Evolutionary conservation across 495 filamentous ascomycete species (phyloP), one percentile per base, ranked within the genome.

Genomic region (Collariella sp.): DNA sequence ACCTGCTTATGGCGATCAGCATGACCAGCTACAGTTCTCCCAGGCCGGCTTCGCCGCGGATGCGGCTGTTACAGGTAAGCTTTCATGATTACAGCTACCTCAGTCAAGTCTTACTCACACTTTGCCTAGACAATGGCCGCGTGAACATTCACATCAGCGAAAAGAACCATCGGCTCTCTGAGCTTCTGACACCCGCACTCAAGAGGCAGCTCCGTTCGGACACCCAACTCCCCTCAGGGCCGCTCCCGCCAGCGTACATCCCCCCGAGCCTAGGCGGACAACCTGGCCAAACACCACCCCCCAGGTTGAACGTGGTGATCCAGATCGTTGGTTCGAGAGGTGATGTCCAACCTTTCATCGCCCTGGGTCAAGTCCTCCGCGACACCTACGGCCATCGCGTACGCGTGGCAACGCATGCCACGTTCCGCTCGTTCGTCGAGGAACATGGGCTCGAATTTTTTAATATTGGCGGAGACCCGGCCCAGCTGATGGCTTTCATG

Each of bases 401-500:
- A 6, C 72, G 85, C 6, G 70, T 88, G 13, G 85, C 85, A 1
- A 86, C 85, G 0, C 85, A 88, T 55, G 74, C 79, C 0, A 80
- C 78, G 2, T 88, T 88, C 57, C 76, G 79, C 45, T 69, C 83
- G 15, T 86, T 88, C 62, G 81, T 88, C 24, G 72, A 84, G 62
- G 71, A 81, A 40, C 80, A 82, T 47, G 79, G 77, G 0, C 71
- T 85, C 3, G 85, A 88, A 62, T 88, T 88, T 64, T 88, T 87
- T 65, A 76, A 75, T 52, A 79, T 88, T 33, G 85, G 85, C 4
- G 85, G 85, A 1, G 82, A 88, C 57, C 85, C 85, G 5, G 75
- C 82, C 1, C 82, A 88, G 67, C 64, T 88, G 33, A 88, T 88
- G 85, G 85, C 85, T 4, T 88, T 86, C 60, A 88, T 88, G 85